A percentile compares a stretch with the other conserved stretches of the same genome.
These are phyloP conservation scores for Colletotrichum sp. DNA, from an alignment of 2,329 filamentous ascomycete genomes.

Conservation along the genomic window DNA sequence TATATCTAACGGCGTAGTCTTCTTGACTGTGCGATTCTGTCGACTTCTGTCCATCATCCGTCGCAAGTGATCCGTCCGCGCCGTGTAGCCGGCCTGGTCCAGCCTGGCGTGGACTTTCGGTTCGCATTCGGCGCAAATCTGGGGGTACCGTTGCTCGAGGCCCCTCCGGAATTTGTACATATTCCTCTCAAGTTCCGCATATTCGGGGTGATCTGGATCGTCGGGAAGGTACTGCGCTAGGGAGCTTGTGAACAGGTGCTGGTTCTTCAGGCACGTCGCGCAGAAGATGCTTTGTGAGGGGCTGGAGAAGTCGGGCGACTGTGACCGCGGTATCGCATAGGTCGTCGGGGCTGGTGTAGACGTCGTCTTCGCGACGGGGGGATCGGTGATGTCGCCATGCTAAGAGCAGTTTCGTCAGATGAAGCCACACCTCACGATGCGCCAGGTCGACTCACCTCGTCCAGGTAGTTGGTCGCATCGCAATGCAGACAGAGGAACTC, in stretches of 20 bases:
- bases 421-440: background rate
- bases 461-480: slow-evolving; percentile 87
- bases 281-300: slow-evolving; percentile 62
- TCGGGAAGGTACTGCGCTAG: slow-evolving; percentile 81
- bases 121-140: slow-evolving; percentile 83
- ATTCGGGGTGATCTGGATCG: slow-evolving; percentile 69
- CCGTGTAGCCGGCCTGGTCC: slow-evolving; percentile 75
- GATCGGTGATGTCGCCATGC: slow-evolving; percentile 90
- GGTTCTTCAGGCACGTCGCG: slow-evolving; percentile 84
- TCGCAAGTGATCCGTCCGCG: slow-evolving; percentile 80
- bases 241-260: slow-evolving; percentile 77
- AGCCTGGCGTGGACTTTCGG: slow-evolving; percentile 75
- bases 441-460: slow-evolving; percentile 65
- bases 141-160: slow-evolving; percentile 85
- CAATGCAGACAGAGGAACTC: slow-evolving; percentile 80
- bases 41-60: slow-evolving; percentile 74
- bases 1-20: slow-evolving; percentile 45
- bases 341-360: slow-evolving; percentile 45
- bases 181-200: slow-evolving; percentile 69
- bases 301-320: slow-evolving; percentile 36
- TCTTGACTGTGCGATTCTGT: slow-evolving; percentile 46
- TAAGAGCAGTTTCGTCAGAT: slow-evolving; percentile 37
- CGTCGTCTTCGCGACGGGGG: slow-evolving; percentile 68
- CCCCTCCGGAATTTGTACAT: slow-evolving; percentile 74
- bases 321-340: slow-evolving; percentile 51